phyloP scores from a whole-genome alignment of 352 stramenopile species.

The Phytophthora fragariaefolia region DNA sequence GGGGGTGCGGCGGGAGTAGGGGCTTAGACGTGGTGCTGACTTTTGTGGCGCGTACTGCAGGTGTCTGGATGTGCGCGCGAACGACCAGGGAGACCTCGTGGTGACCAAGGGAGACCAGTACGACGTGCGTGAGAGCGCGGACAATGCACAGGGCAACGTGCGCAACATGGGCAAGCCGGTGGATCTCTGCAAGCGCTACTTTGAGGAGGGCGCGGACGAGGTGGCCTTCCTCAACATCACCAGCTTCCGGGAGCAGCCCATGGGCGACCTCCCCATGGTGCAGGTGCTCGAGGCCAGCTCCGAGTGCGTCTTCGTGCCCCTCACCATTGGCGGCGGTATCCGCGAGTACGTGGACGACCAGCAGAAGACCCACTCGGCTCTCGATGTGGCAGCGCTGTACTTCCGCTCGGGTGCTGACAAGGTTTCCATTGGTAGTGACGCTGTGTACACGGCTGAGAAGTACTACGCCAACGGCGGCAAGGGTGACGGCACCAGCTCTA shows the following conservation, averaged over 20 bases:
- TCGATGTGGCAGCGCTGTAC: slow-evolving; percentile 96
- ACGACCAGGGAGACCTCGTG: slow-evolving; percentile 97
- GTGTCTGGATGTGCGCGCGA: slow-evolving; percentile 96
- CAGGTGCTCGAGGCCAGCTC: slow-evolving; percentile 95
- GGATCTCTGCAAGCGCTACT: slow-evolving; percentile 95
- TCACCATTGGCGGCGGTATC: slow-evolving; percentile 98
- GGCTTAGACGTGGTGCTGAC: too few relatives aligned
- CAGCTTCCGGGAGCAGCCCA: slow-evolving; percentile 96
- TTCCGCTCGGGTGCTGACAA: slow-evolving; percentile 99
- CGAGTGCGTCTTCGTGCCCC: slow-evolving; percentile 96
- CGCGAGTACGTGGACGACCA: slow-evolving; percentile 95
- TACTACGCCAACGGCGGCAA: slow-evolving; percentile 81
- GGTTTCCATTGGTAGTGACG: slow-evolving; percentile 97
- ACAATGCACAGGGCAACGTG: slow-evolving; percentile 84
- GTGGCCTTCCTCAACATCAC: slow-evolving; percentile 99
- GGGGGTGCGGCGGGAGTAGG: too few relatives aligned
- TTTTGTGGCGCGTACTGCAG: too few relatives aligned
- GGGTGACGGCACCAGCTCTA: slow-evolving; percentile 86
- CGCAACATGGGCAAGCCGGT: slow-evolving; percentile 98
- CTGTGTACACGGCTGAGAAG: slow-evolving; percentile 94
- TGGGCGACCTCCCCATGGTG: slow-evolving; percentile 97
- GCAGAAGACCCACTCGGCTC: slow-evolving; percentile 86
- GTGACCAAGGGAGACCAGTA: slow-evolving; percentile 99
- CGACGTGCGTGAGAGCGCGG: slow-evolving; percentile 94
- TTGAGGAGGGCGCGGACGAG: slow-evolving; percentile 96